These are phyloP conservation scores for Cercospora zeina DNA, from an alignment of 2,329 filamentous ascomycete genomes.

Conservation along the genomic window DNA sequence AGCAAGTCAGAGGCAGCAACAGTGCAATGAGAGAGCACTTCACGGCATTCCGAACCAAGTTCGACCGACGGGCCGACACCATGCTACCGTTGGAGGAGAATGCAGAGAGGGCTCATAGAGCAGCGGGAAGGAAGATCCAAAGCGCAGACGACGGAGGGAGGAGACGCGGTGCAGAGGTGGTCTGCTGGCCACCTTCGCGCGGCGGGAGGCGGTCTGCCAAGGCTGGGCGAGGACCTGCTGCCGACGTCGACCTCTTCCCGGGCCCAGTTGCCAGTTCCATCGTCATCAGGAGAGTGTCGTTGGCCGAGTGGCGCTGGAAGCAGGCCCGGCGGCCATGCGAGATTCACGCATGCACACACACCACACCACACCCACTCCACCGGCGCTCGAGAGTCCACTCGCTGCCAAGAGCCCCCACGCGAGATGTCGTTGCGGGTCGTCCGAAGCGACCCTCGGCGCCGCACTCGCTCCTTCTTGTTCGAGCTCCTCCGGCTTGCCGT, in stretches of 20 bases:
- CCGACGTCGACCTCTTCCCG: background rate
- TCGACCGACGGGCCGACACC: constrained; percentile 21
- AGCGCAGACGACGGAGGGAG: background rate
- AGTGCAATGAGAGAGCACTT: constrained; percentile 15
- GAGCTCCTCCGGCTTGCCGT: background rate
- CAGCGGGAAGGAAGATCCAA: background rate
- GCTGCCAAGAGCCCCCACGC: too few species aligned
- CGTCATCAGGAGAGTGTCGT: too few species aligned
- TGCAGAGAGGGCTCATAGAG: background rate
- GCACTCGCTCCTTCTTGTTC: background rate
- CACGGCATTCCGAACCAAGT: constrained; percentile 21
- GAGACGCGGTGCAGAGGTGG: background rate
- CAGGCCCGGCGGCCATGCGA: background rate
- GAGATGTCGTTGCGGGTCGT: too few species aligned
- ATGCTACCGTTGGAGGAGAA: constrained; percentile 17
- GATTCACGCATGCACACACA: background rate
- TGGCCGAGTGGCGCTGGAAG: background rate
- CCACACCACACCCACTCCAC: background rate
- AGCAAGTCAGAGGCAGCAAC: constrained; percentile 22
- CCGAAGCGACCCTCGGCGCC: background rate
- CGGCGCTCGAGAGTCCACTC: too few species aligned
- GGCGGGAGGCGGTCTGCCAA: background rate
- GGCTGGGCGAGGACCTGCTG: constrained; percentile 1
- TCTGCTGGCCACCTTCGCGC: background rate
- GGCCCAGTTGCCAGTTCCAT: background rate